Evolutionary conservation across 192 early-diverging fungal genomes (phyloP).

Genomic region (Podila clonocystis): DNA sequence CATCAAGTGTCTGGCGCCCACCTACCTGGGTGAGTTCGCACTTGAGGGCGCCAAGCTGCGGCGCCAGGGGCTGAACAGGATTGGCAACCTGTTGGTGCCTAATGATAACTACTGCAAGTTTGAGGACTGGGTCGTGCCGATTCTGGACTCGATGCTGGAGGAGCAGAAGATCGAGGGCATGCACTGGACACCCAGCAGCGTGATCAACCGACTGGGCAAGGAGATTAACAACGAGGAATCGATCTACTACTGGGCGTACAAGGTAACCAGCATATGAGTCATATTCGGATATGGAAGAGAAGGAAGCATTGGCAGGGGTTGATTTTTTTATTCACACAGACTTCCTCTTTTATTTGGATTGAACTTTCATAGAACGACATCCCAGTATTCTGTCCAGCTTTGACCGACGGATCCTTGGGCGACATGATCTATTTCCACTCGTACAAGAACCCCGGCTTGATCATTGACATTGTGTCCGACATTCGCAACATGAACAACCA

Average conservation of each 20-base stretch:
- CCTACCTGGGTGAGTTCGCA: slow-evolving; percentile 85
- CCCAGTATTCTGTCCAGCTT: slow-evolving; percentile 96
- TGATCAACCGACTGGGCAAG: slow-evolving; percentile 89
- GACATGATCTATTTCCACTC: slow-evolving; percentile 99
- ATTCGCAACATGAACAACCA: slow-evolving; percentile 92
- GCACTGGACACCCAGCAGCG: slow-evolving; percentile 92
- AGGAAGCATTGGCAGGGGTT: neutral
- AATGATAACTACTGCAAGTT: slow-evolving; percentile 99
- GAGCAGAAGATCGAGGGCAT: slow-evolving; percentile 84
- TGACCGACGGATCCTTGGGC: slow-evolving; percentile 97
- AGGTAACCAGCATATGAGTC: slow-evolving; percentile 53
- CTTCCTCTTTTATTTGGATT: slow-evolving; percentile 7
- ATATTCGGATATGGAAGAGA: too few relatives aligned
- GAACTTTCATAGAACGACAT: slow-evolving; percentile 82
- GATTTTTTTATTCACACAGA: neutral
- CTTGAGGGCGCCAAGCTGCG: slow-evolving; percentile 83
- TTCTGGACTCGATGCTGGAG: slow-evolving; percentile 90
- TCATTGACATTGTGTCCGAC: slow-evolving; percentile 93
- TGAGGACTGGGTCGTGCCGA: slow-evolving; percentile 98
- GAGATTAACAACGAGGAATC: slow-evolving; percentile 90
- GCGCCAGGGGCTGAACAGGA: slow-evolving; percentile 92
- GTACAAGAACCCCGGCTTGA: slow-evolving; percentile 92
- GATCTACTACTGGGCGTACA: slow-evolving; percentile 98
- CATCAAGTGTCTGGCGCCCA: slow-evolving; percentile 94
- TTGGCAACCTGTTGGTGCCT: slow-evolving; percentile 96